phyloP scores from a whole-genome alignment of 2,329 filamentous ascomycete species.

The Ophiocordyceps camponoti-saundersi region DNA sequence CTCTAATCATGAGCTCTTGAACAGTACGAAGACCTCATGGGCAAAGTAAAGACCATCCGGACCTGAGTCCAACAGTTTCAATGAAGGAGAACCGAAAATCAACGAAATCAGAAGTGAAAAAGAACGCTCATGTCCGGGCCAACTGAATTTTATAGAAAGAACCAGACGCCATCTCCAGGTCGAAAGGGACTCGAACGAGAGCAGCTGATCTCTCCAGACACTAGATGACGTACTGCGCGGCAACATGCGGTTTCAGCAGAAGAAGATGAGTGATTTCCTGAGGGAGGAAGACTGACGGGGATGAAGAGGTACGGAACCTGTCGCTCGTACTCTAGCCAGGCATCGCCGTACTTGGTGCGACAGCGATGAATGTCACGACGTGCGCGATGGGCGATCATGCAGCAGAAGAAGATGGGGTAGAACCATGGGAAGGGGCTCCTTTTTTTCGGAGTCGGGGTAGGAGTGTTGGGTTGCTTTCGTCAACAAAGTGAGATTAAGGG shows the following conservation, averaged over 20 bases:
- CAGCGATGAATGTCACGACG: conserved; percentile 62
- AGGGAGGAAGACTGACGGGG: conserved; percentile 28
- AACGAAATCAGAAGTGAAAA: not conserved
- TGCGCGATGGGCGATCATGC: conserved; percentile 71
- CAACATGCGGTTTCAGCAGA: no score
- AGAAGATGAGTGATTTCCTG: not conserved
- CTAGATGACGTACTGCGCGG: conserved; percentile 24
- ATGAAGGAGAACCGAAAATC: not conserved
- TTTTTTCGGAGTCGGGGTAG: not conserved
- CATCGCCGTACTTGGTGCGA: conserved; percentile 63
- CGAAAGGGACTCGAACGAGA: not conserved
- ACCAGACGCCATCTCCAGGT: not conserved
- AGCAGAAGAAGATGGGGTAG: conserved; percentile 66
- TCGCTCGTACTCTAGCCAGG: conserved; percentile 66
- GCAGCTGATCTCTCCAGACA: not conserved
- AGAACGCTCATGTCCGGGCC: not conserved
- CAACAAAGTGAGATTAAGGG: not conserved
- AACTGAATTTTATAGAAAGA: not conserved
- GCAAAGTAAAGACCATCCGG: not conserved
- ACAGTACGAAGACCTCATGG: not conserved
- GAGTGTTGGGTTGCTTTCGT: conserved; percentile 2
- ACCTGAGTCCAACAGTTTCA: not conserved
- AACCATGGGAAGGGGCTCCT: conserved; percentile 77
- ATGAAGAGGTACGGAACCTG: conserved; percentile 73
- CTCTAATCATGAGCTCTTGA: not conserved